A percentile compares a stretch with the other conserved stretches of the same genome.
Evolutionary conservation across 257 asterid genomes (phyloP).

Genomic region (Echites panduratus): DNA sequence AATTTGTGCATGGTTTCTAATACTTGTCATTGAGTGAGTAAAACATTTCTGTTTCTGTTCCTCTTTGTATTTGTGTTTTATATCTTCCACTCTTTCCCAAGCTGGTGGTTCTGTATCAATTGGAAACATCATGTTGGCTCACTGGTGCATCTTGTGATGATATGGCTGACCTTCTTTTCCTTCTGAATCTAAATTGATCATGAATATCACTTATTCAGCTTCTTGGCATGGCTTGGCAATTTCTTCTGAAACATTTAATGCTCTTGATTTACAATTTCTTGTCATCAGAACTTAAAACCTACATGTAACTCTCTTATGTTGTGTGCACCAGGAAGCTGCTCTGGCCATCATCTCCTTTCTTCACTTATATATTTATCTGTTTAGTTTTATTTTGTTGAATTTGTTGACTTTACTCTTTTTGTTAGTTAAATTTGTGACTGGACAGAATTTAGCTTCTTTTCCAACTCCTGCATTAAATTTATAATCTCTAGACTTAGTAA

Average conservation of each 20-base stretch:
- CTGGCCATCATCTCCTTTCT: not conserved
- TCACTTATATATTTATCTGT: not conserved
- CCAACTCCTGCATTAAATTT: not conserved
- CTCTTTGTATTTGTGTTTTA: not conserved
- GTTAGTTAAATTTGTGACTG: not conserved
- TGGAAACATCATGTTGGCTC: not conserved
- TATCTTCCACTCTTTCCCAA: too few relatives aligned
- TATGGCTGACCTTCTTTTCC: not conserved
- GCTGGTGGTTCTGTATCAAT: not conserved
- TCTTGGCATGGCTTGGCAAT: not conserved
- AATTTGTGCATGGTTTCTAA: not conserved
- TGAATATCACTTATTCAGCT: not conserved
- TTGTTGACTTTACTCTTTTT: not conserved
- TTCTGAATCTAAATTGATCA: not conserved
- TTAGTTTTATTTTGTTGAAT: not conserved
- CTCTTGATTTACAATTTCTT: not conserved
- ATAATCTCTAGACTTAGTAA: constrained; percentile 16
- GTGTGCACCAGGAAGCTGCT: not conserved
- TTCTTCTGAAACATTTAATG: not conserved
- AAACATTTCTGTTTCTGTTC: not conserved
- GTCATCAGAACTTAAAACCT: not conserved
- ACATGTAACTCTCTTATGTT: not conserved
- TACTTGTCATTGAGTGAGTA: not conserved
- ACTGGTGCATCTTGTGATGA: not conserved
- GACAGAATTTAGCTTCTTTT: not conserved